These are phyloP conservation scores for Umbelopsis vinacea DNA, from an alignment of 192 early-diverging fungal species.

Conservation along the genomic window DNA sequence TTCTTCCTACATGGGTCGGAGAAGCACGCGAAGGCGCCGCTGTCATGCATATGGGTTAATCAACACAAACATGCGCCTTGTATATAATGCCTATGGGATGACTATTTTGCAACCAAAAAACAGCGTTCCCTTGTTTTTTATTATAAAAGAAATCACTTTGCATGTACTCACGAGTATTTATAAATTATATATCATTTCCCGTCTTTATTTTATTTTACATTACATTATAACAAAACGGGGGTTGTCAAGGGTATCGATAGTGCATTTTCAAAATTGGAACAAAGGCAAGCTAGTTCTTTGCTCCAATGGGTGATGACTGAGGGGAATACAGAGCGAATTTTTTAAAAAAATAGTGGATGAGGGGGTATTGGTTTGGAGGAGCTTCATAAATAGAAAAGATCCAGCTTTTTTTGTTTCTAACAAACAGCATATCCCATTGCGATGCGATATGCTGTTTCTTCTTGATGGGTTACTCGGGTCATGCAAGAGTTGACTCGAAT, in stretches of 20 bases:
- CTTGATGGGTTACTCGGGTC: conserved; percentile 2
- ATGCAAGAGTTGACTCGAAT: conserved; percentile 14
- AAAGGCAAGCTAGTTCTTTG: too few relatives aligned
- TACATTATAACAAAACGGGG: background rate
- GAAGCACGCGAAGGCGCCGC: conserved; percentile 14
- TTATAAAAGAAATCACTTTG: background rate
- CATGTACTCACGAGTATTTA: too few relatives aligned
- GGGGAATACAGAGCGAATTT: background rate
- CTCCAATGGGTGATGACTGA: background rate
- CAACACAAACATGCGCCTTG: background rate
- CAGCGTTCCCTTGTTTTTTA: background rate
- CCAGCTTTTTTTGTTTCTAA: background rate
- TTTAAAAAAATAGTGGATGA: too few relatives aligned
- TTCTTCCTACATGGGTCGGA: conserved; percentile 5
- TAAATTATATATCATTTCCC: too few relatives aligned
- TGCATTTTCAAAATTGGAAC: background rate
- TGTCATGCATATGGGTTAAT: conserved; percentile 16
- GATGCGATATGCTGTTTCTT: conserved; percentile 11
- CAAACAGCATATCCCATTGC: conserved; percentile 15
- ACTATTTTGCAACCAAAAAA: too few relatives aligned
- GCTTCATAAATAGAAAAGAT: background rate
- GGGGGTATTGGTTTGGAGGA: background rate
- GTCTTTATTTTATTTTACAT: conserved; percentile 5
- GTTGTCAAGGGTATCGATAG: conserved; percentile 11
- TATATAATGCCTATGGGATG: background rate